Conservation (phyloP, 371 early-diverging fungal genomes). For the Syncephalastrum monosporum region DNA sequence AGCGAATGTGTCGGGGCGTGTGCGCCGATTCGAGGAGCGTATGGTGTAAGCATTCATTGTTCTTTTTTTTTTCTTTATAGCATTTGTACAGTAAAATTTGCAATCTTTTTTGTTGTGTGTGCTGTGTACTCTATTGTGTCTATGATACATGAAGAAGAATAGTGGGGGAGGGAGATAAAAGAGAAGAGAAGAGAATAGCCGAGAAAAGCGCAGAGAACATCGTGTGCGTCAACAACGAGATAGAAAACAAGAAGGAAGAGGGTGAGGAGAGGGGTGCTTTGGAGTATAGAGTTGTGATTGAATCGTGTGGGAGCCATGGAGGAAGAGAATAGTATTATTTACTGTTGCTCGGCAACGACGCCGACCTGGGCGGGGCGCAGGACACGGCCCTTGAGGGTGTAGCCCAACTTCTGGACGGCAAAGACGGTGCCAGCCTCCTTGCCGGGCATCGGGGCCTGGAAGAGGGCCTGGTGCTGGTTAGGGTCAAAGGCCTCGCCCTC, state of each 20-base stretch:
- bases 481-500: slow-evolving; percentile 91
- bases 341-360: slow-evolving; percentile 69
- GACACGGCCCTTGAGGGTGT: slow-evolving; percentile 87
- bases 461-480: slow-evolving; percentile 92
- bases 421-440: slow-evolving; percentile 89
- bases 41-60: slow-evolving; percentile 2
- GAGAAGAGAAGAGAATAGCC: too few relatives aligned
- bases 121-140: too few relatives aligned
- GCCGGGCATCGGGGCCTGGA: slow-evolving; percentile 86
- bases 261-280: too few relatives aligned
- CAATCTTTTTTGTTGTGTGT: too few relatives aligned
- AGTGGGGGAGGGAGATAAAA: too few relatives aligned
- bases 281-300: too few relatives aligned
- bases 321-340: not conserved
- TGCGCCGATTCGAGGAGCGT: slow-evolving; percentile 9
- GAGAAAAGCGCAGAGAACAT: too few relatives aligned
- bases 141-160: too few relatives aligned
- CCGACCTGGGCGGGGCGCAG: slow-evolving; percentile 97
- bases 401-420: slow-evolving; percentile 90
- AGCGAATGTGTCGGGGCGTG: slow-evolving; percentile 6
- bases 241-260: too few relatives aligned
- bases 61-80: not conserved
- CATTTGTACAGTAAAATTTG: too few relatives aligned
- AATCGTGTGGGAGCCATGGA: too few relatives aligned
- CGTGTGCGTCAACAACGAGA: too few relatives aligned